phyloP scores from a whole-genome alignment of 2,329 filamentous ascomycete genomes.

The Coleophoma eucalyptorum region DNA sequence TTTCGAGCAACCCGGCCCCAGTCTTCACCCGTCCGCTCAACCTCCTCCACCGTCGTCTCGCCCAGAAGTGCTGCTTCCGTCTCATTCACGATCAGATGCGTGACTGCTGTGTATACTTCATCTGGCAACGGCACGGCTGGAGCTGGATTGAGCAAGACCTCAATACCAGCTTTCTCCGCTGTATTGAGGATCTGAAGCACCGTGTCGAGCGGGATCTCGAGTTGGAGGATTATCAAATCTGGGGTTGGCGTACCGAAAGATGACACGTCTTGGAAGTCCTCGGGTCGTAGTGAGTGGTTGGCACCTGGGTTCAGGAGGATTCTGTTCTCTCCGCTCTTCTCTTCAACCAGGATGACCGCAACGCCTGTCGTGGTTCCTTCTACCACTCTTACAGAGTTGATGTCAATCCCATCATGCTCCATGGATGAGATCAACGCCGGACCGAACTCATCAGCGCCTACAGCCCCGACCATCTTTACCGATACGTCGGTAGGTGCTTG shows the following conservation, averaged over 20 bases:
- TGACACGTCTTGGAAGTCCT: conserved; percentile 31
- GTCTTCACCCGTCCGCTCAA: conserved; percentile 41
- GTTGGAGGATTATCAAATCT: conserved; percentile 69
- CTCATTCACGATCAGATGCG: conserved; percentile 86
- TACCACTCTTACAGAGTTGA: conserved; percentile 44
- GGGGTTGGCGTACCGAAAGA: conserved; percentile 39
- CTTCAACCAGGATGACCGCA: conserved; percentile 73
- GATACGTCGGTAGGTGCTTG: conserved; percentile 23
- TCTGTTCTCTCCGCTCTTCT: conserved; percentile 68
- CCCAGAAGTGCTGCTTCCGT: conserved; percentile 78
- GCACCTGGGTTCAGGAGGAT: conserved; percentile 72
- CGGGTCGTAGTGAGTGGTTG: conserved; percentile 48
- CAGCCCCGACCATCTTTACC: conserved; percentile 71
- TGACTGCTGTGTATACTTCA: conserved; percentile 62
- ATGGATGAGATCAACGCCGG: conserved; percentile 55
- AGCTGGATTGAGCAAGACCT: conserved; percentile 82
- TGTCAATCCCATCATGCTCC: conserved; percentile 57
- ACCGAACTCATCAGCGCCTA: conserved; percentile 67
- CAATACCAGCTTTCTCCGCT: conserved; percentile 43
- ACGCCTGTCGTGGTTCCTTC: conserved; percentile 57
- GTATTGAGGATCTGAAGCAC: conserved; percentile 57
- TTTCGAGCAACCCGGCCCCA: conserved; percentile 41
- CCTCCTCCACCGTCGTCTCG: conserved; percentile 34
- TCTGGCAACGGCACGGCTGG: conserved; percentile 67
- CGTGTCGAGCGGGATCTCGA: conserved; percentile 69